Evolutionary conservation across 257 asterid genomes (phyloP), one percentile per base, ranked within the genome.

Genomic region (Primulina huaijiensis): DNA sequence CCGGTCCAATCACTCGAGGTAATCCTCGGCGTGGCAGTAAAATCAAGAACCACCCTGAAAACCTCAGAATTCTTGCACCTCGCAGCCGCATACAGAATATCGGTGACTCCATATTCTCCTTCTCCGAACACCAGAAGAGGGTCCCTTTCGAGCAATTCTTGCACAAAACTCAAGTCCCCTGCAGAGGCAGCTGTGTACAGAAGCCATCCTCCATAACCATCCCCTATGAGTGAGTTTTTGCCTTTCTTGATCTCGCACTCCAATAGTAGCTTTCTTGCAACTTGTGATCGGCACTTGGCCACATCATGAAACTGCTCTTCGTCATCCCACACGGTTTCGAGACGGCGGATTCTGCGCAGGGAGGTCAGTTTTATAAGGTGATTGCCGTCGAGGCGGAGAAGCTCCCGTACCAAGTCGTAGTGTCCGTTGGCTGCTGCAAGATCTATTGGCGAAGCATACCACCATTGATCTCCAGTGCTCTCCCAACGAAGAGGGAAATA

Each of bases 191-290:
- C 92, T 8, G 95, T 82, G 76, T 88, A 88, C 34, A 88, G 80
- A 38, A 88, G 86, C 95, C 95, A 88, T 43, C 95, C 95, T 14
- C 95, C 95, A 67, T 86, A 86, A 55, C 95, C 95, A 60, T 88
- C 90, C 61, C 85, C 74, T 59, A 86, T 75, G 64, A 88, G 68
- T 8, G 95, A 84, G 46, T 86, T 88, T 0, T 71, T 78, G 8
- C 86, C 85, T 31, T 70, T 78, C 68, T 71, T 78, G 62, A 76
- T 60, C 60, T 77, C 73, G 46, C 82, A 83, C 69, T 79, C 84
- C 2, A 65, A 62, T 19, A 86, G 68, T 9, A 86, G 81, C 34
- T 77, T 77, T 2, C 66, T 70, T 14, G 91, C 91, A 10, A 86
- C 83, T 27, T 74, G 71, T 12, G 84, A 80, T 31, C 87, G 74